Conservation (phyloP, 208 protist species). For the Naegleria fowleri region DNA sequence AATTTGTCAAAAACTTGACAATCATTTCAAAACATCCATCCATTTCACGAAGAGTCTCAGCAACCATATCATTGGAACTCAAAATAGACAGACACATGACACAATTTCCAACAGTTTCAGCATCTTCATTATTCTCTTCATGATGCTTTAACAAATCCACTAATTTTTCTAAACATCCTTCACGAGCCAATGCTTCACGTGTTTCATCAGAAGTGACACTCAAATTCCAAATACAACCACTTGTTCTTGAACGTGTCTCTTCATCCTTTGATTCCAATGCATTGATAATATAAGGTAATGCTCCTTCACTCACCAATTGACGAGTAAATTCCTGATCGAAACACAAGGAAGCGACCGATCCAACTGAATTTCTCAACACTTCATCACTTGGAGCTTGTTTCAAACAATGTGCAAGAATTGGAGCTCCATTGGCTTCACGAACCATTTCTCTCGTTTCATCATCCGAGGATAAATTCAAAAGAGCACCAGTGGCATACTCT, state of each 20-base stretch:
- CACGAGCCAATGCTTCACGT: background rate
- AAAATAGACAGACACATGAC: background rate
- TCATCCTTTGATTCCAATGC: background rate
- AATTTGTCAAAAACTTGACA: background rate
- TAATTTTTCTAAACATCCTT: background rate
- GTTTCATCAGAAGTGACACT: too few relatives aligned
- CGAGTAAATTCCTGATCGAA: background rate
- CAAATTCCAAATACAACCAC: conserved; percentile 15
- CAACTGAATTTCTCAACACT: background rate
- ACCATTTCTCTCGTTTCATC: background rate
- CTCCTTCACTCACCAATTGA: background rate
- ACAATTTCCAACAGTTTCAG: background rate
- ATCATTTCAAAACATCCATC: background rate
- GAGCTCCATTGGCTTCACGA: background rate
- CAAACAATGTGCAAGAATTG: background rate
- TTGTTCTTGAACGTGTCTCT: background rate
- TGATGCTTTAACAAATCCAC: background rate
- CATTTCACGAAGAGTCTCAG: background rate
- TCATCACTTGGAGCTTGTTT: background rate
- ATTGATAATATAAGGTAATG: background rate
- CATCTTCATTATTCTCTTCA: background rate
- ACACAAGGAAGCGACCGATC: background rate
- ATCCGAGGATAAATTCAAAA: background rate
- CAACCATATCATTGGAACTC: background rate
- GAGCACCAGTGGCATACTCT: background rate